Conservation (phyloP, 768 basidiomycete genomes). For the Paxillus involutus region DNA sequence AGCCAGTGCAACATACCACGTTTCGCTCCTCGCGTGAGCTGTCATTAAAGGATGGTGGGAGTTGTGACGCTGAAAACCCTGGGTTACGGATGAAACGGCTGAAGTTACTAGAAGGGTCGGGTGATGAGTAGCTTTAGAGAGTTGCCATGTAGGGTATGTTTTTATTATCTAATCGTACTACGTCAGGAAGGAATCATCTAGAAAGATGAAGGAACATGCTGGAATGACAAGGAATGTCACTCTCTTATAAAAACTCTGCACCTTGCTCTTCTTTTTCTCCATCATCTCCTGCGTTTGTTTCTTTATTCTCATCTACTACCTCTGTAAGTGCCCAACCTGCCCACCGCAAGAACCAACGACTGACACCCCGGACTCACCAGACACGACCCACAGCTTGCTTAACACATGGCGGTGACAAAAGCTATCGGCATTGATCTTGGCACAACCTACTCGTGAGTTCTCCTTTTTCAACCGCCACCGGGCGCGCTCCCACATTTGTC, state of each 20-base stretch:
- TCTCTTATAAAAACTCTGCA: conserved; percentile 27
- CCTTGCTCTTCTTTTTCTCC: not conserved
- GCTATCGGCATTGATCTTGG: conserved; percentile 90
- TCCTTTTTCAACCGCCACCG: not conserved
- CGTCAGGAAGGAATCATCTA: conserved; percentile 34
- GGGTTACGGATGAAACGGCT: not conserved
- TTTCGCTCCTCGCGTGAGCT: not conserved
- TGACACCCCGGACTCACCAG: conserved; percentile 10
- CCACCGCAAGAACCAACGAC: not conserved
- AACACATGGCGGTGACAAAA: conserved; percentile 55
- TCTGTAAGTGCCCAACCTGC: conserved; percentile 18
- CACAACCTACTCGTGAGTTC: conserved; percentile 86
- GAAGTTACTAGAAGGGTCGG: not conserved
- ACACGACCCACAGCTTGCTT: not conserved
- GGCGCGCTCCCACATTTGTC: conserved; percentile 8
- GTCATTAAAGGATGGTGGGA: not conserved
- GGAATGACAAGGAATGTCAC: conserved; percentile 29
- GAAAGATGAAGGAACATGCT: conserved; percentile 34
- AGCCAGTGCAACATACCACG: conserved; percentile 8
- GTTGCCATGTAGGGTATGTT: conserved; percentile 10
- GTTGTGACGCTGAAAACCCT: not conserved
- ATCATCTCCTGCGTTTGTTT: conserved; percentile 11
- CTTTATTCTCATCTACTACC: conserved; percentile 5
- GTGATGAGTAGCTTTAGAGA: not conserved
- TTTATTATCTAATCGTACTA: conserved; percentile 34